Evolutionary conservation across 1,139 yeast genomes (phyloP), one percentile per base, ranked within the genome.

Genomic region (Geotrichum bryndzae): DNA sequence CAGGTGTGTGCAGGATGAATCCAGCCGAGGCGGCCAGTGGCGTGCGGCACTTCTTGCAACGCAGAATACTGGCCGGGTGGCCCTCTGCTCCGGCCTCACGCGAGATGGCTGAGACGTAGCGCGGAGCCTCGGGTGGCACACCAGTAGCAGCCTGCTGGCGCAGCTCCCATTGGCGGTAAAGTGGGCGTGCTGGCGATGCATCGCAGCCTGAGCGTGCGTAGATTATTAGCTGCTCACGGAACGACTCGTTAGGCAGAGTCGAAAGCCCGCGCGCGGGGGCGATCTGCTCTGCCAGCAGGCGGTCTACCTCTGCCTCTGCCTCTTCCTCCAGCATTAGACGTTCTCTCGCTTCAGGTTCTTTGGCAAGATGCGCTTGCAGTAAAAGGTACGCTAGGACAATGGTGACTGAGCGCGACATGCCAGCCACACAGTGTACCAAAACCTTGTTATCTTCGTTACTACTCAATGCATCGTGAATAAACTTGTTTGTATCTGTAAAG

Each of bases 381-480:
- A 94, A 91, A 64, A 94, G 74, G 72, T 87, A 94, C 1, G 96
- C 96, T 51, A 86, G 80, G n/a, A 85, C 78, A 45, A 90, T 78
- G 0, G 96, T 77, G 0, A 84, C 89, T 0, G 96, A 88, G 66
- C 99, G 77, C 2, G 96, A 89, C 33, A 85, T 83, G 1, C 99
- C 99, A 41, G 96, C 97, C 62, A 90, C 89, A 65, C 75, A 78
- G 64, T 77, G 80, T 8, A 25, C 23, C 13, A 41, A 18, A 6
- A 76, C 72, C 6, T 71, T 63, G 51, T 62, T 65, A 25, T 72
- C 71, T 6, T 68, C 70, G 50, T 68, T 68, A 2, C 56, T 54
- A 18, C 60, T 81, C 51, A 89, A 76, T 0, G 92, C 91, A 1
- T 73, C 68, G 55, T 87, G 87, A 8, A 94, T 88, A 72, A 89